phyloP scores from a whole-genome alignment of 2,329 filamentous ascomycete genomes.

The Thelonectria blattea region DNA sequence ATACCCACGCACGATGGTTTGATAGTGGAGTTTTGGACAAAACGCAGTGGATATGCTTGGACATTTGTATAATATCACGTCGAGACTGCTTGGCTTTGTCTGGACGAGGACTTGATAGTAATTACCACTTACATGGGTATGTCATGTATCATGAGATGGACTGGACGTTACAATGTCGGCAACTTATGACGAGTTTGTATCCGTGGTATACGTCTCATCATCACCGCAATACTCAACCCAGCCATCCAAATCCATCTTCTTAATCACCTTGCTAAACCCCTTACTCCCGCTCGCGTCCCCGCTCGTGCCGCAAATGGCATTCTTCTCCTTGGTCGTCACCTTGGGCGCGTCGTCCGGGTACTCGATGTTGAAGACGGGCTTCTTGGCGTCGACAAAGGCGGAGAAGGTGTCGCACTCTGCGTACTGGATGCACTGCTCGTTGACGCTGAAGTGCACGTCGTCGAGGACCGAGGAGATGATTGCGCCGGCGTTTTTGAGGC shows the following conservation, averaged over 20 bases:
- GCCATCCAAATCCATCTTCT: conserved; percentile 67
- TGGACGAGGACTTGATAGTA: background rate
- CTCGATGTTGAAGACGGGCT: conserved; percentile 77
- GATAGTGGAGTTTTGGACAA: conserved; percentile 10
- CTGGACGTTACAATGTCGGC: background rate
- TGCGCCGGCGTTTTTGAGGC: conserved; percentile 71
- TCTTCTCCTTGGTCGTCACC: conserved; percentile 43
- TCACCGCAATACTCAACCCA: conserved; percentile 64
- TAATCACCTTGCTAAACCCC: conserved; percentile 68
- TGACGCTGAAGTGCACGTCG: conserved; percentile 69
- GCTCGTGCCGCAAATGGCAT: conserved; percentile 50
- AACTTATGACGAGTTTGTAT: conserved; percentile 1
- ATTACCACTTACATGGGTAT: too few relatives aligned
- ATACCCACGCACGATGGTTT: conserved; percentile 9
- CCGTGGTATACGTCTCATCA: conserved; percentile 40
- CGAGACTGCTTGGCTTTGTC: background rate
- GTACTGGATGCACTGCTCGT: conserved; percentile 71
- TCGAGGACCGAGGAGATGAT: conserved; percentile 59
- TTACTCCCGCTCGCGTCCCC: conserved; percentile 49
- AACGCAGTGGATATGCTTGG: background rate
- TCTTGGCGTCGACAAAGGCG: conserved; percentile 63
- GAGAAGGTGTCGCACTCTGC: conserved; percentile 64
- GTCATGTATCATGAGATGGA: background rate
- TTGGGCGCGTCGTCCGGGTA: conserved; percentile 61
- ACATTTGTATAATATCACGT: conserved; percentile 11